Conservation (phyloP, 495 filamentous ascomycete genomes). For the Corynascus novoguineensis region DNA sequence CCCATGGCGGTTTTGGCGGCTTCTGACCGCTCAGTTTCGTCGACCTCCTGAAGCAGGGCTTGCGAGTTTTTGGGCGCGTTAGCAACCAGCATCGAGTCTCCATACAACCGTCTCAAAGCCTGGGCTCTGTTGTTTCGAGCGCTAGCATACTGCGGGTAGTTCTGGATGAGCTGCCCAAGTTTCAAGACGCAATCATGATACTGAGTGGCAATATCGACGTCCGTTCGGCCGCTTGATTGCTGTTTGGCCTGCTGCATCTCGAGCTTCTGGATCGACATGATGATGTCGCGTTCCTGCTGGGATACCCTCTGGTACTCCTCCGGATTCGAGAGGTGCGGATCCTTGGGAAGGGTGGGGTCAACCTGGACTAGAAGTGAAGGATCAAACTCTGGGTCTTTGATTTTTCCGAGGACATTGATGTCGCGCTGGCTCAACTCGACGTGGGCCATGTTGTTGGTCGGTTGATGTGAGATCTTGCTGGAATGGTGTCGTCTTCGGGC, state of each 20-base stretch:
- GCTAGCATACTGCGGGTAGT: slow-evolving; percentile 64
- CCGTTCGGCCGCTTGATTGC: slow-evolving; percentile 21
- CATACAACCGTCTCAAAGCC: slow-evolving; percentile 53
- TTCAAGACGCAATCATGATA: slow-evolving; percentile 39
- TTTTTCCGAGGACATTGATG: slow-evolving; percentile 63
- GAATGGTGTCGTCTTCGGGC: background rate
- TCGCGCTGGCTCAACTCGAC: slow-evolving; percentile 62
- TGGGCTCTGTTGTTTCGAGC: slow-evolving; percentile 76
- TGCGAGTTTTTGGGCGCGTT: slow-evolving; percentile 16
- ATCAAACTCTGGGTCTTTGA: slow-evolving; percentile 73
- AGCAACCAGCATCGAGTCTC: slow-evolving; percentile 43
- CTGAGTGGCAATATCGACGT: slow-evolving; percentile 25
- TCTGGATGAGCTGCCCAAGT: slow-evolving; percentile 50
- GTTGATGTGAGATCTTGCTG: background rate
- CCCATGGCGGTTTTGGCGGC: slow-evolving; percentile 43
- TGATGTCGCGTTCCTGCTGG: slow-evolving; percentile 42
- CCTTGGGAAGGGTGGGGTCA: slow-evolving; percentile 52
- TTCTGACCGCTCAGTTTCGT: slow-evolving; percentile 27
- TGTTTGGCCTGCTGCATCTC: slow-evolving; percentile 44
- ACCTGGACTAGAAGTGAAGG: slow-evolving; percentile 50
- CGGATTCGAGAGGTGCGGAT: slow-evolving; percentile 49
- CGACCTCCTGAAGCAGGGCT: slow-evolving; percentile 29
- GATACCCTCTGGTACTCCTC: slow-evolving; percentile 35
- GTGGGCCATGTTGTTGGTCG: slow-evolving; percentile 37
- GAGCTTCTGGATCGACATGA: slow-evolving; percentile 43